Percentiles rank a stretch among this genome's conserved stretches.
phyloP scores from a whole-genome alignment of 2,329 filamentous ascomycete species.

The Phoma herbarum region DNA sequence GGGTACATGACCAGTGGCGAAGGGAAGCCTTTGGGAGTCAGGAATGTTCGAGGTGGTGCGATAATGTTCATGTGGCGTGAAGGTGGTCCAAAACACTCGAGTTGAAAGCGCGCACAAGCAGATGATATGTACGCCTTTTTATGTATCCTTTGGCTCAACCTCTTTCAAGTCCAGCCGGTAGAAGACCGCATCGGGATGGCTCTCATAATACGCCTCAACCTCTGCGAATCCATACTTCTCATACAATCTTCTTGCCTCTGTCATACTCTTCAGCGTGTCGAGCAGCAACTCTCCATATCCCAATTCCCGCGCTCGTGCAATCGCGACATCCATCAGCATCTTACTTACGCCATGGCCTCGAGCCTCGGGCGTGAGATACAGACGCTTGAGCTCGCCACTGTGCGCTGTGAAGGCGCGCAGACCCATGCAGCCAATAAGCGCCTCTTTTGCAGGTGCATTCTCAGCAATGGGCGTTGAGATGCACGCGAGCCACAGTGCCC shows the following conservation, averaged over 20 bases:
- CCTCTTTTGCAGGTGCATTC: conserved; percentile 4
- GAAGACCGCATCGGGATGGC: conserved; percentile 63
- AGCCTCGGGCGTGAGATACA: conserved; percentile 61
- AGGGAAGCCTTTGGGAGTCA: not conserved
- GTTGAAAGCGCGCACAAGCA: not conserved
- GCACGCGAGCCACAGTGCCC: conserved; percentile 60
- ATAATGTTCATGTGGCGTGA: not conserved
- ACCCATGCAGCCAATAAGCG: conserved; percentile 61
- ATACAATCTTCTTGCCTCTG: conserved; percentile 61
- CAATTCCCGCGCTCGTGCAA: conserved; percentile 56
- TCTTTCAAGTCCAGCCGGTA: conserved; percentile 51
- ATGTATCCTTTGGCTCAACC: not conserved
- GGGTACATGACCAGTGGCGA: not conserved
- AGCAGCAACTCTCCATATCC: conserved; percentile 64
- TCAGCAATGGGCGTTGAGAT: not conserved
- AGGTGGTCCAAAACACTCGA: not conserved
- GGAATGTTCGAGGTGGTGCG: not conserved
- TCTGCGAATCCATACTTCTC: conserved; percentile 60
- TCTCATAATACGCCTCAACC: conserved; percentile 64
- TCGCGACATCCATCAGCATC: conserved; percentile 56
- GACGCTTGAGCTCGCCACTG: conserved; percentile 65
- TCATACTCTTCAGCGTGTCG: conserved; percentile 65
- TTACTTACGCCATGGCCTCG: conserved; percentile 62
- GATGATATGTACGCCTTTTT: not conserved
- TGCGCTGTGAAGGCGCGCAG: conserved; percentile 53